A percentile compares a stretch with the other conserved stretches of the same genome.
phyloP scores from a whole-genome alignment of 495 filamentous ascomycete genomes.

The Eremomyces bilateralis region DNA sequence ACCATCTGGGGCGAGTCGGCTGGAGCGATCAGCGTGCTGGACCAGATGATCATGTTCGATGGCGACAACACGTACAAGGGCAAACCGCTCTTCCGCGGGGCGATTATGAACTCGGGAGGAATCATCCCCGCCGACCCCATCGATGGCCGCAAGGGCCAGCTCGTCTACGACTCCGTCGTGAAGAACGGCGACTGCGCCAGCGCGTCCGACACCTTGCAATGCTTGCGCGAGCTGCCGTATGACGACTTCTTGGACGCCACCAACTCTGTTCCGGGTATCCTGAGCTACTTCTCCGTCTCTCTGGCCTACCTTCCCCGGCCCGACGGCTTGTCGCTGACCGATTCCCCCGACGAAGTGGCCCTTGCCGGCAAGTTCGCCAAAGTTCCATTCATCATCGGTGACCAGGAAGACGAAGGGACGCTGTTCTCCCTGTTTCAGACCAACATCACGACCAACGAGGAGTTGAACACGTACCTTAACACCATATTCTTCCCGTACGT shows the following conservation, averaged over 20 bases:
- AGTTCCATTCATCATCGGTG: constrained; percentile 12
- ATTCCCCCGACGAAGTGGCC: constrained; percentile 22
- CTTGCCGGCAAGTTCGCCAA: constrained; percentile 15
- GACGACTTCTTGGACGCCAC: constrained; percentile 36
- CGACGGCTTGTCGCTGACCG: constrained; percentile 22
- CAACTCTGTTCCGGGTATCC: constrained; percentile 41
- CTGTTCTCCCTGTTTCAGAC: constrained; percentile 37
- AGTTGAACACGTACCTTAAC: constrained; percentile 36
- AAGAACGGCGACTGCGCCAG: constrained; percentile 33
- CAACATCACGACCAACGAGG: constrained; percentile 35
- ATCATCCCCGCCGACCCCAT: constrained; percentile 40
- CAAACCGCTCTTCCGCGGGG: constrained; percentile 44
- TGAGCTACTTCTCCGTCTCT: constrained; percentile 30
- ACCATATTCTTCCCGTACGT: constrained; percentile 34
- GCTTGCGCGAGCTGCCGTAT: constrained; percentile 38
- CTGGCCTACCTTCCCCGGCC: constrained; percentile 22
- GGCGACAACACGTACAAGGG: constrained; percentile 50
- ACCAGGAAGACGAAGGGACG: constrained; percentile 25
- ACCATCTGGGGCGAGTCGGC: constrained; percentile 59
- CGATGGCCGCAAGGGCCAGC: constrained; percentile 39
- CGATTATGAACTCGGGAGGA: constrained; percentile 51
- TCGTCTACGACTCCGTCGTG: constrained; percentile 41
- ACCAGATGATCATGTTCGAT: constrained; percentile 47
- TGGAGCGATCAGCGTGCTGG: constrained; percentile 46
- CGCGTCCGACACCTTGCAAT: constrained; percentile 33